Evolutionary conservation across 1,284 basidiomycete species (phyloP).

Genomic region (Trichosporon asahii): DNA sequence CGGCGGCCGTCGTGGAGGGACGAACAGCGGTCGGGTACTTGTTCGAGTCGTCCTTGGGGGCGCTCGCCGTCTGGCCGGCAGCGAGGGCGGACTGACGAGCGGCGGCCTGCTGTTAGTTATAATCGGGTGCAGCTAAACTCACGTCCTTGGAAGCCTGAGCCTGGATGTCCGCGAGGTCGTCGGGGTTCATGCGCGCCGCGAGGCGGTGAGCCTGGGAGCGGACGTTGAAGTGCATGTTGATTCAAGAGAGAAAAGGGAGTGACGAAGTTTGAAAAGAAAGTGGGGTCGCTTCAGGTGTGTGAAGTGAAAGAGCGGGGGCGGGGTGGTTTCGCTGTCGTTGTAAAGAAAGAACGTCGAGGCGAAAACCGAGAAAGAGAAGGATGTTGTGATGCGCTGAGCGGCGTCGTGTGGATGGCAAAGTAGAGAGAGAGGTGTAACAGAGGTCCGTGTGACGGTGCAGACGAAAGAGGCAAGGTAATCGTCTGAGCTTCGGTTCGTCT

Average conservation of each 20-base stretch:
- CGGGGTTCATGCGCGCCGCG: slow-evolving; percentile 13
- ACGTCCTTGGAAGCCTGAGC: slow-evolving; percentile 10
- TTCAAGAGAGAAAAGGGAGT: not conserved
- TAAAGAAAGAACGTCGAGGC: not conserved
- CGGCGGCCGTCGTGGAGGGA: not conserved
- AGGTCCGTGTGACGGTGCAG: not conserved
- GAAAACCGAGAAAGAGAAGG: not conserved
- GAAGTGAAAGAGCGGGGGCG: not conserved
- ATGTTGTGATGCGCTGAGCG: not conserved
- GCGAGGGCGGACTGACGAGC: not conserved
- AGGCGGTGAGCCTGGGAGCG: slow-evolving; percentile 12
- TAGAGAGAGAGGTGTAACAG: not conserved
- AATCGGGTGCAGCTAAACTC: too few species aligned
- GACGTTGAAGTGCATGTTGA: not conserved
- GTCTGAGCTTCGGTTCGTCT: not conserved
- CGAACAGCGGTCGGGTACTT: not conserved
- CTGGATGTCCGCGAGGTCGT: slow-evolving; percentile 9
- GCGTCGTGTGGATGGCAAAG: not conserved
- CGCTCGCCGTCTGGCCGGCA: not conserved
- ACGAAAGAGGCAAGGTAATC: not conserved
- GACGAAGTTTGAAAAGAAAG: slow-evolving; percentile 5
- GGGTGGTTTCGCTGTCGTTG: not conserved
- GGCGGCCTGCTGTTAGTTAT: not conserved
- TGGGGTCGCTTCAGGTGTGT: not conserved
- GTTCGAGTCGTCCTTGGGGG: not conserved